A percentile compares a stretch with the other conserved stretches of the same genome.
phyloP scores from a whole-genome alignment of 1,139 yeast species.

The Sugiyamaella grinbergsii region DNA sequence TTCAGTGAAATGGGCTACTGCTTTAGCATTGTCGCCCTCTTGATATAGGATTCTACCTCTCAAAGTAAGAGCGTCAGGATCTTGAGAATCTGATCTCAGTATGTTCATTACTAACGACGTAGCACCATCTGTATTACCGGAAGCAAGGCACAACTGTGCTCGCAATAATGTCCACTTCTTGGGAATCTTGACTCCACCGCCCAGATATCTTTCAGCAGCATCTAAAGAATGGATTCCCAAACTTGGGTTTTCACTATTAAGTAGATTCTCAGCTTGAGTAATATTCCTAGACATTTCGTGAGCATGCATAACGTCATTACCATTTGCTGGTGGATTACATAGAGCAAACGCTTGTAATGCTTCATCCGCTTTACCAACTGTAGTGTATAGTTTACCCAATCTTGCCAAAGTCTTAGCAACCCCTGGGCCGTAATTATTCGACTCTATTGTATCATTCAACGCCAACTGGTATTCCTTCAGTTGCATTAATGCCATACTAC shows the following conservation, averaged over 20 bases:
- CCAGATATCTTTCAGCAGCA: slow-evolving; percentile 44
- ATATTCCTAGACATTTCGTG: slow-evolving; percentile 43
- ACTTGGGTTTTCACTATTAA: slow-evolving; percentile 30
- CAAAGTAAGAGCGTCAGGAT: slow-evolving; percentile 45
- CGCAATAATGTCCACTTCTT: slow-evolving; percentile 42
- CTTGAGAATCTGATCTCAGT: slow-evolving; percentile 42
- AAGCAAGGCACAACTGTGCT: slow-evolving; percentile 38
- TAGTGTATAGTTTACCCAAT: slow-evolving; percentile 43
- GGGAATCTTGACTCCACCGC: slow-evolving; percentile 42
- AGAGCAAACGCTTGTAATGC: slow-evolving; percentile 38
- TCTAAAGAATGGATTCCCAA: slow-evolving; percentile 44
- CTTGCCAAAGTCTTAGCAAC: slow-evolving; percentile 42
- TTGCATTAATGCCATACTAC: slow-evolving; percentile 76
- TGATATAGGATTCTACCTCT: slow-evolving; percentile 44
- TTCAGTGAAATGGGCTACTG: slow-evolving; percentile 45
- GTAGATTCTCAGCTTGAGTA: slow-evolving; percentile 39
- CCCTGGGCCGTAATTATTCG: slow-evolving; percentile 42
- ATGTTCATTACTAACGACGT: slow-evolving; percentile 42
- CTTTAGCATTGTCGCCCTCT: slow-evolving; percentile 45
- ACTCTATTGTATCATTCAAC: slow-evolving; percentile 48
- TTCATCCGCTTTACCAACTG: slow-evolving; percentile 42
- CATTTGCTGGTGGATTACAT: slow-evolving; percentile 33
- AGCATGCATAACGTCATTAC: slow-evolving; percentile 40
- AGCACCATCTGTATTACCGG: slow-evolving; percentile 44
- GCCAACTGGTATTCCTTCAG: slow-evolving; percentile 60